Percentiles rank a stretch among this genome's conserved stretches.
phyloP scores from a whole-genome alignment of 2,329 filamentous ascomycete genomes.

The Fusarium chaquense region DNA sequence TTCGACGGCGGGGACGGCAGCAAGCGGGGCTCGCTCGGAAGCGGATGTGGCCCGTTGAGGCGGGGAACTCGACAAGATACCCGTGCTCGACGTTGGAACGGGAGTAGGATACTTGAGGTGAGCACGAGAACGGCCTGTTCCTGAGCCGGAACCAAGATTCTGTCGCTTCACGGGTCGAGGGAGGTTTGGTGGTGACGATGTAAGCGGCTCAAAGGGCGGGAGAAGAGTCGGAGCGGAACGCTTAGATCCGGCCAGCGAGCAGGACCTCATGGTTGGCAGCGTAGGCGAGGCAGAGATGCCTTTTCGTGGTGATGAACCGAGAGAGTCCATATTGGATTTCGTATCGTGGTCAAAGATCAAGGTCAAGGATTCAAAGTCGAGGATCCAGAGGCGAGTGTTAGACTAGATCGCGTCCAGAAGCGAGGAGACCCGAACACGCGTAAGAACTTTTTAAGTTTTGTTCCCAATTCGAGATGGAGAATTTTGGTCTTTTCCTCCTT shows the following conservation, averaged over 20 bases:
- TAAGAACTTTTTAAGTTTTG: neutral
- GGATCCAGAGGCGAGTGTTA: slow-evolving; percentile 7
- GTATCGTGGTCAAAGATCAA: neutral
- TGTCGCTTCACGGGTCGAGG: slow-evolving; percentile 78
- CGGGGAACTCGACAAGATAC: slow-evolving; percentile 89
- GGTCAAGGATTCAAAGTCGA: neutral
- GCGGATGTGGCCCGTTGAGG: slow-evolving; percentile 69
- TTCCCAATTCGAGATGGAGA: neutral
- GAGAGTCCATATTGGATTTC: slow-evolving; percentile 52
- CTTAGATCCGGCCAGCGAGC: slow-evolving; percentile 63
- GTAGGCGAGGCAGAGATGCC: slow-evolving; percentile 51
- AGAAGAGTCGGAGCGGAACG: slow-evolving; percentile 75
- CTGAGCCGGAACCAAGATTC: slow-evolving; percentile 52
- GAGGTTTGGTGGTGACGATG: slow-evolving; percentile 80
- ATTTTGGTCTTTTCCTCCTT: neutral
- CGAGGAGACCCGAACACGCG: slow-evolving; percentile 21
- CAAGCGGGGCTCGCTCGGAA: slow-evolving; percentile 85
- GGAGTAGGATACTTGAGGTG: slow-evolving; percentile 89
- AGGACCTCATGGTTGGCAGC: slow-evolving; percentile 48
- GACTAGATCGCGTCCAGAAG: slow-evolving; percentile 33
- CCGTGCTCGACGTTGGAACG: slow-evolving; percentile 92
- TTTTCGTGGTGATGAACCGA: slow-evolving; percentile 51
- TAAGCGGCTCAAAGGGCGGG: slow-evolving; percentile 82
- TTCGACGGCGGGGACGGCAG: slow-evolving; percentile 83
- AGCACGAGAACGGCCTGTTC: slow-evolving; percentile 51